These are phyloP conservation scores for Pseudogymnoascus verrucosus DNA, from an alignment of 2,329 filamentous ascomycete genomes.

Conservation along the genomic window DNA sequence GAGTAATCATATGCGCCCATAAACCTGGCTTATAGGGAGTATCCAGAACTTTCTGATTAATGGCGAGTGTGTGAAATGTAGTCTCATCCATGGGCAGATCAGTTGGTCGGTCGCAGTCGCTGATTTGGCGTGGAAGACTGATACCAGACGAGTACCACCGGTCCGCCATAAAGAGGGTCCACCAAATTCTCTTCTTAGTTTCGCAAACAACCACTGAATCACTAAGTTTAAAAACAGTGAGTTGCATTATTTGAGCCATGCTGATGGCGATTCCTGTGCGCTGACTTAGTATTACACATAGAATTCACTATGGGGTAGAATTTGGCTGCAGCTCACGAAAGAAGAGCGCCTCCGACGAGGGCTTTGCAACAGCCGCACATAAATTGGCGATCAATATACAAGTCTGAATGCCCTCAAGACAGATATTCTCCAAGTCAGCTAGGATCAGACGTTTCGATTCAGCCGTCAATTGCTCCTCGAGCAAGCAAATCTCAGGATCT, in stretches of 20 bases:
- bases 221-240: not conserved
- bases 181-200: constrained; percentile 25
- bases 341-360: constrained; percentile 25
- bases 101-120: not conserved
- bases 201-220: constrained; percentile 18
- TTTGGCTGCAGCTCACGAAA: constrained; percentile 20
- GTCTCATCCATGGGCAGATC: constrained; percentile 26
- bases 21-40: constrained; percentile 23
- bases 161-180: constrained; percentile 28
- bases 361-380: constrained; percentile 20
- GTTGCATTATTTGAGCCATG: constrained; percentile 12
- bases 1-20: constrained; percentile 30
- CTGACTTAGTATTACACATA: not conserved
- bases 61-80: constrained; percentile 17
- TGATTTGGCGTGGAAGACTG: constrained; percentile 25
- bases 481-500: not conserved
- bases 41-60: not conserved
- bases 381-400: constrained; percentile 27
- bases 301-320: not conserved
- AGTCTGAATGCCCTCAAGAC: constrained; percentile 26
- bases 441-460: constrained; percentile 19
- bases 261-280: constrained; percentile 7
- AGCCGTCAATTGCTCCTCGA: constrained; percentile 11
- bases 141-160: constrained; percentile 27
- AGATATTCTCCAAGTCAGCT: constrained; percentile 19